phyloP scores from a whole-genome alignment of 495 filamentous ascomycete species.

The Neurospora sp. region DNA sequence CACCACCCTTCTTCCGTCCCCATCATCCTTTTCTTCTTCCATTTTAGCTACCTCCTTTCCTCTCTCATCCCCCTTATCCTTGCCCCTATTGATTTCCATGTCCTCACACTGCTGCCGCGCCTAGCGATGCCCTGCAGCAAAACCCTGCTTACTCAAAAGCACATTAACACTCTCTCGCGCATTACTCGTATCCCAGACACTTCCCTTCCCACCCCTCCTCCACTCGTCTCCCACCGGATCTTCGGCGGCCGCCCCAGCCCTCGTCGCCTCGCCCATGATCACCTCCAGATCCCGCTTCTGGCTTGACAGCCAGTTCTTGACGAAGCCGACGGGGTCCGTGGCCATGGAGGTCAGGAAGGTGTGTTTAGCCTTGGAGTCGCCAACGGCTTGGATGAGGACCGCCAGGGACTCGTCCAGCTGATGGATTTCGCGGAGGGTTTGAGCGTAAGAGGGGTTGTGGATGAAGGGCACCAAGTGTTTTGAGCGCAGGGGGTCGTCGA shows the following conservation, averaged over 20 bases:
- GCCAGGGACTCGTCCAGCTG: constrained; percentile 75
- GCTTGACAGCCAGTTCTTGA: constrained; percentile 72
- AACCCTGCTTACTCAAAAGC: constrained; percentile 33
- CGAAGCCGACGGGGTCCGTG: constrained; percentile 72
- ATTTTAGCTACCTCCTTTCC: no score
- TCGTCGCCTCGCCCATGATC: constrained; percentile 68
- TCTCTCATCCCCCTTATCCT: background rate
- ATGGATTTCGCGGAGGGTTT: constrained; percentile 59
- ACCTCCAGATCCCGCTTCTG: constrained; percentile 88
- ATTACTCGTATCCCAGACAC: constrained; percentile 43
- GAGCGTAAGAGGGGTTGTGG: constrained; percentile 43
- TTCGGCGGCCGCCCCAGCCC: constrained; percentile 49
- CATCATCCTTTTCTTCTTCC: no score
- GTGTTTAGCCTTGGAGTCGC: constrained; percentile 73
- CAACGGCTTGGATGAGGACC: constrained; percentile 64
- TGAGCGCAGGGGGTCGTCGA: constrained; percentile 72
- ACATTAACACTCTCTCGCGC: constrained; percentile 48
- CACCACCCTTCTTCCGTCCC: background rate
- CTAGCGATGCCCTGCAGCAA: constrained; percentile 5
- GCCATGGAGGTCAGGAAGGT: constrained; percentile 67
- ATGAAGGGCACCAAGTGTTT: constrained; percentile 50
- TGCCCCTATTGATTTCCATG: no score
- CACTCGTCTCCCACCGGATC: constrained; percentile 45
- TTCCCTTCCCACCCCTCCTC: constrained; percentile 40
- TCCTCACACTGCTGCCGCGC: background rate